Conservation (phyloP, 2,329 filamentous ascomycete genomes). For the Fusarium albosuccineum region DNA sequence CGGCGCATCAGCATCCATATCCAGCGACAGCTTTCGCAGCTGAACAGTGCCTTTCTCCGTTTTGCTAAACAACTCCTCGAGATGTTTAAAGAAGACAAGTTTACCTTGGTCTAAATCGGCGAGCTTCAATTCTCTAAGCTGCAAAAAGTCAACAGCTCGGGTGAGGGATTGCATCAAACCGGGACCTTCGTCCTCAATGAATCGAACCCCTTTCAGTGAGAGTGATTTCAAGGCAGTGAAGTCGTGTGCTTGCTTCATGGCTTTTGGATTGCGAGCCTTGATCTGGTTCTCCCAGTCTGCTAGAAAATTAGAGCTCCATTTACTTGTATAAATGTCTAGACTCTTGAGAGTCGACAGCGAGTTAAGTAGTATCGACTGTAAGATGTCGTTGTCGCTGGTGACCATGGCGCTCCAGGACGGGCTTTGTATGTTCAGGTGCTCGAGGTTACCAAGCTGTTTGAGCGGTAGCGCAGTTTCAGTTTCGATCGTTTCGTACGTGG, state of each 20-base stretch:
- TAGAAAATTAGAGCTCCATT: neutral
- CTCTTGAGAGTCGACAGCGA: neutral
- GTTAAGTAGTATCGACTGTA: constrained; percentile 12
- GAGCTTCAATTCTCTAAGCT: constrained; percentile 1
- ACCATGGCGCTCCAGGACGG: fast-evolving
- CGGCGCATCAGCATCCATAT: neutral
- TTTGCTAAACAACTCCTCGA: neutral
- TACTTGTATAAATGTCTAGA: neutral
- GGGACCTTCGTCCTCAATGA: fast-evolving
- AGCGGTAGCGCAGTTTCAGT: neutral
- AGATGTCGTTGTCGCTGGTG: fast-evolving
- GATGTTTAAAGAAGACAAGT: neutral
- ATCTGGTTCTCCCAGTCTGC: neutral
- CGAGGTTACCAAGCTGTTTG: neutral
- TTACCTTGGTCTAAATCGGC: fast-evolving
- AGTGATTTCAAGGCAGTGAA: constrained; percentile 16
- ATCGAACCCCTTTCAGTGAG: fast-evolving
- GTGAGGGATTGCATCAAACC: fast-evolving
- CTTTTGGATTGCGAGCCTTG: neutral
- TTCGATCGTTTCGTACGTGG: neutral
- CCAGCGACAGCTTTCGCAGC: fast-evolving
- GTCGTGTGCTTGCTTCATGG: neutral
- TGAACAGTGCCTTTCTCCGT: neutral
- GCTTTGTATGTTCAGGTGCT: constrained; percentile 7
- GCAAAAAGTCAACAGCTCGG: constrained; percentile 13